Evolutionary conservation across 108 stramenopile species (phyloP), one percentile per base, ranked within the genome.

Genomic region (Bacterosira constricta): DNA sequence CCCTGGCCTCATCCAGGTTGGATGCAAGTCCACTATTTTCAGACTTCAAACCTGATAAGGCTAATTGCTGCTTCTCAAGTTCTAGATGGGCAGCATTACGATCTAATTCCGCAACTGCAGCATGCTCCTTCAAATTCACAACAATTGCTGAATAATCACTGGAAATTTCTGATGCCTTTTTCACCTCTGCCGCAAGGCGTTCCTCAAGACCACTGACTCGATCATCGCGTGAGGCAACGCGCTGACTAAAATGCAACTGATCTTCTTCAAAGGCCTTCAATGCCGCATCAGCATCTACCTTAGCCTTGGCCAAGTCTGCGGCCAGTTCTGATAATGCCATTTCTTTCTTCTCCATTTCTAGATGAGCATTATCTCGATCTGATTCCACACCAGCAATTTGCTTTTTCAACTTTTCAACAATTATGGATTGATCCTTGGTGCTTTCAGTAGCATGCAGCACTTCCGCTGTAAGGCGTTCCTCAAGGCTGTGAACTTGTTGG

Each of bases 291-390:
- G 32, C 31, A 37, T 17, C 3, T 31, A 10, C 15, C n/a, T 4
- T 34, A 57, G 56, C 32, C 1, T 31, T 57, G 56, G 15, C 56
- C 56, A 37, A 12, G 41, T 42, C 13, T n/a, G n/a, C n/a, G n/a
- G n/a, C n/a, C n/a, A n/a, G n/a, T n/a, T n/a, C n/a, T n/a, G 41
- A 42, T 13, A 42, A 13, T 9, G n/a, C 36, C 31, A 37, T 11
- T 34, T 27, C 26, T 21, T 9, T 11, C 35, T 57, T 57, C 56
- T 57, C 56, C 31, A 57, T 20, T 31, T 57, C 61, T 27, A 62
- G 45, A 44, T 18, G 61, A 41, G 39, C 23, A 62, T 38, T 21
- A 26, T 62, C 61, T 31, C 61, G 61, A 4, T 62, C 61, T 29
- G 61, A 13, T 46, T 62, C 61, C 4, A 29, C 25, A 21, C 1